A percentile compares a stretch with the other conserved stretches of the same genome.
Evolutionary conservation across 2,329 filamentous ascomycete genomes (phyloP).

Genomic region (Penicillium polonicum): DNA sequence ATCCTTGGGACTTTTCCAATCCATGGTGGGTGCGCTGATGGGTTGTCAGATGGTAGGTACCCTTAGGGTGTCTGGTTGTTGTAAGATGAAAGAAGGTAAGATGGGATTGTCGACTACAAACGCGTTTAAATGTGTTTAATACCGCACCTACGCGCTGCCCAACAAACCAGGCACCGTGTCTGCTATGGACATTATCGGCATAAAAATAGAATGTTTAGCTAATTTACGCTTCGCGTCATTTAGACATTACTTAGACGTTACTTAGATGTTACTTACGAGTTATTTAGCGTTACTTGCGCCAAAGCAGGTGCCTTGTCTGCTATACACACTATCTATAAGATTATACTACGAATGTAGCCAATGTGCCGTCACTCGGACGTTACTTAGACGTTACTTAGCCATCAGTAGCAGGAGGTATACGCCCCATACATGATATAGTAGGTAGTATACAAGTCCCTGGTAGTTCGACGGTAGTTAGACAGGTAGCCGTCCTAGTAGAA

Average conservation of each 20-base stretch:
- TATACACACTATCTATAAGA: no score
- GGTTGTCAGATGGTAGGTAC: background rate
- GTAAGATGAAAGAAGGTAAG: background rate
- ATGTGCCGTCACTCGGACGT: no score
- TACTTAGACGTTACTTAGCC: no score
- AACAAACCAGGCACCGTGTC: background rate
- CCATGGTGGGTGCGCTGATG: background rate
- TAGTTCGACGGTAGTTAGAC: no score
- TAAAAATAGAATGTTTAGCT: background rate
- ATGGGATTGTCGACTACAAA: background rate
- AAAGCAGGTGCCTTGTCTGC: no score
- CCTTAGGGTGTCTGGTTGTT: background rate
- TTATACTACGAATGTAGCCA: no score
- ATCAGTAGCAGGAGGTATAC: no score
- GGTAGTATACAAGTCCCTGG: no score
- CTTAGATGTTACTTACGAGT: background rate
- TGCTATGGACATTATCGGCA: background rate
- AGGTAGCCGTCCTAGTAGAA: no score
- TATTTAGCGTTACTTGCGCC: no score
- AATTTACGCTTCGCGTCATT: background rate
- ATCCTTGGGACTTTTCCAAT: accelerated
- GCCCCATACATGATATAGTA: no score
- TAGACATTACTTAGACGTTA: background rate
- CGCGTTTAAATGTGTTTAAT: background rate
- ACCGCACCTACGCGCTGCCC: background rate